A percentile compares a stretch with the other conserved stretches of the same genome.
Conservation (phyloP, 805 yeast species). For the Lipomyces sp. region DNA sequence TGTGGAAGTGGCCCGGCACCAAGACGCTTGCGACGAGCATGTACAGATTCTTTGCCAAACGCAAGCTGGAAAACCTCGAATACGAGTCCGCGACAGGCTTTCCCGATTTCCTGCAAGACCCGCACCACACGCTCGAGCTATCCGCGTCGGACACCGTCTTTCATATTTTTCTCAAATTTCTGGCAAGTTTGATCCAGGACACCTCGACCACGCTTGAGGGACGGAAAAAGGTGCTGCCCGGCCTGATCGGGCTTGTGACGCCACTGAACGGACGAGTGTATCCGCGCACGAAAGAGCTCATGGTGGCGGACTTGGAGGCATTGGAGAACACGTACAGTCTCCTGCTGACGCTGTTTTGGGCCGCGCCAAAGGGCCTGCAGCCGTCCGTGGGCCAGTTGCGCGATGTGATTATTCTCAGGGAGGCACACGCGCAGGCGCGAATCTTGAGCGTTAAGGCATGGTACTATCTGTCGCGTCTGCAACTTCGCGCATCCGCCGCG, state of each 20-base stretch:
- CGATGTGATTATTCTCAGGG: conserved; percentile 29
- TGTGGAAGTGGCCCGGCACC: conserved; percentile 30
- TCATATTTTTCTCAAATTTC: conserved; percentile 29
- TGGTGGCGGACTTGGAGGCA: conserved; percentile 28
- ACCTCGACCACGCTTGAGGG: conserved; percentile 1
- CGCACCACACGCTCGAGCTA: conserved; percentile 14
- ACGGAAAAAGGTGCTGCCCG: conserved; percentile 18
- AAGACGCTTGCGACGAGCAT: conserved; percentile 26
- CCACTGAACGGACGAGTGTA: conserved; percentile 32
- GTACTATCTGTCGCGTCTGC: conserved; percentile 26
- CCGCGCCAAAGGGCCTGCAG: conserved; percentile 27
- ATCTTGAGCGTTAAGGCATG: conserved; percentile 33
- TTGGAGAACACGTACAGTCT: conserved; percentile 31
- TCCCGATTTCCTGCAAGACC: conserved; percentile 30
- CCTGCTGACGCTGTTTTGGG: conserved; percentile 32
- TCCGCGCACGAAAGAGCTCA: conserved; percentile 23
- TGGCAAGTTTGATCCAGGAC: conserved; percentile 23
- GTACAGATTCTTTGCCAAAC: conserved; percentile 28
- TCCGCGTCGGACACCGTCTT: conserved; percentile 30
- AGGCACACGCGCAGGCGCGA: conserved; percentile 32
- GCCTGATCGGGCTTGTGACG: conserved; percentile 31
- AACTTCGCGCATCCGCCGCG: not conserved
- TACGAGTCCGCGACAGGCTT: conserved; percentile 18
- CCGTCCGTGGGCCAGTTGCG: conserved; percentile 30
- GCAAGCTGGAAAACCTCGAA: conserved; percentile 28